Evolutionary conservation across 1,284 basidiomycete genomes (phyloP), one percentile per base, ranked within the genome.

Genomic region (Irpex lacteus): DNA sequence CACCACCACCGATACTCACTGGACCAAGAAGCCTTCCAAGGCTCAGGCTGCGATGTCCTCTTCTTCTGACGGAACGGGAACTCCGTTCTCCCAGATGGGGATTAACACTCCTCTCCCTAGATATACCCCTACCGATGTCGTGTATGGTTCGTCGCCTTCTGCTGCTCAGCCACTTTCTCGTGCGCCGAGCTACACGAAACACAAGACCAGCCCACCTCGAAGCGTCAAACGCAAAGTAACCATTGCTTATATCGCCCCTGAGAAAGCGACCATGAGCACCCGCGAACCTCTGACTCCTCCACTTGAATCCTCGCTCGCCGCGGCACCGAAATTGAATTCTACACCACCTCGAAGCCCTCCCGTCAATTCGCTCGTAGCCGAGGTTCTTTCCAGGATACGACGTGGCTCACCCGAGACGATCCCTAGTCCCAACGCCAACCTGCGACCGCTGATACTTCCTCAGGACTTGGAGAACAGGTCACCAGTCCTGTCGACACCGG

Each of bases 361-460:
- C 34, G 26, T 56, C 54, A 36, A 56, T 21, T 11, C 54, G 19
- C 54, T 56, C n/a, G 54, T 56, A 21, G 54, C 54, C 34, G 54
- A 56, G 54, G 54, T 56, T 56, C 54, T 56, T 36, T 32, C 54
- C 11, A 56, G 19, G 34, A 8, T 56, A 15, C 21, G 34, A 56
- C 18, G 13, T 11, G 26, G 9, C 7, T 26, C 32, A 36, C 54
- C 54, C 7, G 32, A 34, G 34, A 18, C 32, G 26, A 26, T 26
- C 11, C 18, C 8, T 34, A 56, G 15, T 36, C 11, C 21, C 11
- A 36, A 36, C 6, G 54, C 21, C 13, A 52, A 13, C n/a, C 65
- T 69, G 13, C 70, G 70, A 44, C 65, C 67, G 7, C 69, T 70
- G 36, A 47, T 70, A 9, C 68, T 72, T 13, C 68, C 69, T 6